phyloP scores from a whole-genome alignment of 495 filamentous ascomycete species.

The Aspergillus ostianus region DNA sequence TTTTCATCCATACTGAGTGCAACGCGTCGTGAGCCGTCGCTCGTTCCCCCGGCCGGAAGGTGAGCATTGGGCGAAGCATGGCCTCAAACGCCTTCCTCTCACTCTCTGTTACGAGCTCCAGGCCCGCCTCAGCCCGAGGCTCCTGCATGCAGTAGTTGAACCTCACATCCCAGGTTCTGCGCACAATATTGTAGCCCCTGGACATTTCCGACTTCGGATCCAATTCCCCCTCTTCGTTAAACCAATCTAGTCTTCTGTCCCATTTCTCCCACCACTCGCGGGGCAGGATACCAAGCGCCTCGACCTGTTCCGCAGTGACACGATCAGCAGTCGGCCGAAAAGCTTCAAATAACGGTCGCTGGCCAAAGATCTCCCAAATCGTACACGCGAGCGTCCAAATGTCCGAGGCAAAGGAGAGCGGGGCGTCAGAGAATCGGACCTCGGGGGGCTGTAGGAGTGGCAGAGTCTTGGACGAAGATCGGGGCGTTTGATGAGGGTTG shows the following conservation, averaged over 20 bases:
- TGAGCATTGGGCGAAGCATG: conserved; percentile 23
- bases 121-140: conserved; percentile 17
- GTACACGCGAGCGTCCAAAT: conserved; percentile 35
- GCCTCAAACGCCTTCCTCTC: conserved; percentile 21
- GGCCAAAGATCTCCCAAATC: conserved; percentile 31
- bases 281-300: conserved; percentile 27
- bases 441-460: conserved; percentile 26
- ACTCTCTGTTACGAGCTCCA: conserved; percentile 15
- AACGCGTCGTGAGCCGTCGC: conserved; percentile 14
- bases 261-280: conserved; percentile 28
- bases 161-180: conserved; percentile 13
- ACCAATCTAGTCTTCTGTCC: conserved; percentile 7
- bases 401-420: conserved; percentile 31
- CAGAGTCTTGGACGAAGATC: conserved; percentile 22
- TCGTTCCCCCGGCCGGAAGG: conserved; percentile 16
- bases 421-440: conserved; percentile 20
- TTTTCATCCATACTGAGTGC: conserved; percentile 16
- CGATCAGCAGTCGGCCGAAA: conserved; percentile 19
- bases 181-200: conserved; percentile 12
- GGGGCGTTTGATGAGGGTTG: conserved; percentile 12
- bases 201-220: conserved; percentile 9
- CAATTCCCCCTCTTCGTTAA: conserved; percentile 22
- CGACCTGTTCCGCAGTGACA: conserved; percentile 28
- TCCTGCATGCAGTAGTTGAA: conserved; percentile 23
- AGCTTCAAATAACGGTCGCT: conserved; percentile 27